Evolutionary conservation across 495 filamentous ascomycete species (phyloP).

Genomic region (Aspergillus egyptiacus): DNA sequence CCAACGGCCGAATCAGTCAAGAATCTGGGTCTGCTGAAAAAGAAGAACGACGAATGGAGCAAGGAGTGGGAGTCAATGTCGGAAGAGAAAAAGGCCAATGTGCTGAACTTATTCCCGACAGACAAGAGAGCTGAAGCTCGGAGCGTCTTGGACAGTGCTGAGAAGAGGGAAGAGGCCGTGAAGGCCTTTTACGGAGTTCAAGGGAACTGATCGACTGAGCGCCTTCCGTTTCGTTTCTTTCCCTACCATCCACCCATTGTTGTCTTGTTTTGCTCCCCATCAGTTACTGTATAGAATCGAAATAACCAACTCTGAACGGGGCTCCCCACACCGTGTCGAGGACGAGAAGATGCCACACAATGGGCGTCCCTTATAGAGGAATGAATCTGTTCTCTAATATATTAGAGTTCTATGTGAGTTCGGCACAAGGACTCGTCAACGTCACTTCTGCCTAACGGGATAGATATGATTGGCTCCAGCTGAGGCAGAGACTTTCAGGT

Average conservation of each 20-base stretch:
- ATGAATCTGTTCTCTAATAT: background rate
- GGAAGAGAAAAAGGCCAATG: constrained; percentile 68
- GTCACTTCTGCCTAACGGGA: too few species aligned
- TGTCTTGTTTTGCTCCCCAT: constrained; percentile 31
- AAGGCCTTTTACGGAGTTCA: constrained; percentile 4
- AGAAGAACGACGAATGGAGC: constrained; percentile 17
- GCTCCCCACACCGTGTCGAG: too few species aligned
- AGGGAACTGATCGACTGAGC: constrained; percentile 13
- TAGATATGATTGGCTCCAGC: background rate
- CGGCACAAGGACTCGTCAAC: background rate
- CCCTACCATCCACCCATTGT: constrained; percentile 24
- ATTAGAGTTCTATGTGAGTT: background rate
- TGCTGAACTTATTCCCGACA: too few species aligned
- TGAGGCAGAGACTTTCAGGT: too few species aligned
- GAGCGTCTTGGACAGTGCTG: too few species aligned
- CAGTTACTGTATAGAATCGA: constrained; percentile 40
- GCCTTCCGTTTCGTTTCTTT: constrained; percentile 15
- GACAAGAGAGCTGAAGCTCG: too few species aligned
- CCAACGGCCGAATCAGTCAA: constrained; percentile 72
- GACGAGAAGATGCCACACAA: background rate
- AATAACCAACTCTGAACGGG: constrained; percentile 7
- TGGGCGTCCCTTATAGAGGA: background rate
- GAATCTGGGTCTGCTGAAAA: constrained; percentile 73
- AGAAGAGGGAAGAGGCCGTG: too few species aligned
- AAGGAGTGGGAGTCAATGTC: background rate